These are phyloP conservation scores for Eutrema heterophyllum DNA, from an alignment of 345 rosid species.

Conservation along the genomic window DNA sequence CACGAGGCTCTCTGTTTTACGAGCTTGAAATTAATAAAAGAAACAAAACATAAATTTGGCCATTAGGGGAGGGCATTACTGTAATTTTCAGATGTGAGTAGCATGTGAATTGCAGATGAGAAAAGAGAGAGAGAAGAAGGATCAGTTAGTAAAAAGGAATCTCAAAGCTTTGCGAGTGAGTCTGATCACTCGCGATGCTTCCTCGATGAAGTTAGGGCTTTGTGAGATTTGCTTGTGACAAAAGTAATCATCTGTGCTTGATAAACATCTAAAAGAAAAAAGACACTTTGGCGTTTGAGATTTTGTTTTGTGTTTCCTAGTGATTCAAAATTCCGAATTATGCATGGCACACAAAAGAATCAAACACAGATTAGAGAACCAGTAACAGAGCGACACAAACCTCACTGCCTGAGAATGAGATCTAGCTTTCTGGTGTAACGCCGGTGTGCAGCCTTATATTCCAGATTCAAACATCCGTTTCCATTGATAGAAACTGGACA, in stretches of 20 bases:
- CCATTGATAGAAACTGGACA: neutral
- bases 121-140: too few relatives aligned
- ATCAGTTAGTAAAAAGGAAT: neutral
- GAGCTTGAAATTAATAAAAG: neutral
- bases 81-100: neutral
- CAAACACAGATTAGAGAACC: neutral
- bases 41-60: neutral
- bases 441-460: neutral
- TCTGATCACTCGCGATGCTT: neutral
- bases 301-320: neutral
- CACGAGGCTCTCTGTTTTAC: slow-evolving; percentile 32
- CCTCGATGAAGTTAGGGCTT: neutral
- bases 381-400: neutral
- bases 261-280: neutral
- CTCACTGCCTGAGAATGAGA: neutral
- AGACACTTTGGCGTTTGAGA: neutral
- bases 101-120: neutral
- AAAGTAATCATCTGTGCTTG: neutral
- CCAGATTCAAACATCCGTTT: neutral
- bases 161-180: neutral
- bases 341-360: neutral
- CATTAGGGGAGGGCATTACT: neutral
- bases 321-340: neutral
- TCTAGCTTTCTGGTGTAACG: neutral
- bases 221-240: neutral